Evolutionary conservation across 805 yeast species (phyloP).

Genomic region (Candida bentonensis): DNA sequence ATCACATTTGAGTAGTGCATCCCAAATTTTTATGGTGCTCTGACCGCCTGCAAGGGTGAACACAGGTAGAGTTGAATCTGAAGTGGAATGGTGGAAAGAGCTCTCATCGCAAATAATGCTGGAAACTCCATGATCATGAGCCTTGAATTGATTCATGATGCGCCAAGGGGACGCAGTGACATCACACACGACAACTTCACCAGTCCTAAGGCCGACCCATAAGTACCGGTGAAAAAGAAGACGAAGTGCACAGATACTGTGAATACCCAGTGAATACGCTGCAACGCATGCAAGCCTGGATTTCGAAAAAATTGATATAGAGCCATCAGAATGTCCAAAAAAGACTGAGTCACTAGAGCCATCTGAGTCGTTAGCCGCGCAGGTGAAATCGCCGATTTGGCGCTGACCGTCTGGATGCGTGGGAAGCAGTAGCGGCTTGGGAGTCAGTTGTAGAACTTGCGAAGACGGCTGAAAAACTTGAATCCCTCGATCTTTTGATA

Average conservation of each 20-base stretch:
- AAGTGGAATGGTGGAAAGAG: constrained; percentile 5
- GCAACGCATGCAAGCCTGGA: neutral
- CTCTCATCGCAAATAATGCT: constrained; percentile 11
- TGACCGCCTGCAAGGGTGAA: constrained; percentile 14
- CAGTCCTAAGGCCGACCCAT: constrained; percentile 26
- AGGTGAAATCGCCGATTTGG: neutral
- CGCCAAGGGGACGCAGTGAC: constrained; percentile 19
- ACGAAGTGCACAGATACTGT: neutral
- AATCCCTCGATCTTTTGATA: neutral
- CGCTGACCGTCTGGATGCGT: neutral
- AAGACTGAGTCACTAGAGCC: neutral
- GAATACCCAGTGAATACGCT: neutral
- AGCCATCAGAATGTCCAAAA: constrained; percentile 1
- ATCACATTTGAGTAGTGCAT: constrained; percentile 20
- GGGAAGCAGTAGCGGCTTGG: neutral
- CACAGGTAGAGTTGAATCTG: constrained; percentile 15
- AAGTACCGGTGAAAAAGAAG: constrained; percentile 8
- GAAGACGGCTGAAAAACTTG: neutral
- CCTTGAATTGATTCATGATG: constrained; percentile 24
- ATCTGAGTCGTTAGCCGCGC: neutral
- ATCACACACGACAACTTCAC: constrained; percentile 22
- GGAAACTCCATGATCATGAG: constrained; percentile 19
- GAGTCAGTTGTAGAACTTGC: neutral
- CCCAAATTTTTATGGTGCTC: constrained; percentile 19
- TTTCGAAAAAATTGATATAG: neutral